phyloP scores from a whole-genome alignment of 306 rosid genomes.

The Quercus alba region DNA sequence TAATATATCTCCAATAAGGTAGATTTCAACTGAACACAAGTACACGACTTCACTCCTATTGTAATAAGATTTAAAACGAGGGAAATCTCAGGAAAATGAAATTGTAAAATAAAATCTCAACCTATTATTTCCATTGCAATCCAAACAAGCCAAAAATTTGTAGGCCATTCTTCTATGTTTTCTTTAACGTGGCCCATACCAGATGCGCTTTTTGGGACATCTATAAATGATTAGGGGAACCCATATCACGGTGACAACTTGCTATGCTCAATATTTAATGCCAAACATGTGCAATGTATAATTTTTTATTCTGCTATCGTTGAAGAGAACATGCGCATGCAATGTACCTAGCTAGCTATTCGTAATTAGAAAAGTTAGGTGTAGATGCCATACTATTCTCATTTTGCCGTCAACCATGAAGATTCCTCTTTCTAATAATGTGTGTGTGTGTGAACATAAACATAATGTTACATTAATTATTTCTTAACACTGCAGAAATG shows the following conservation, averaged over 20 bases:
- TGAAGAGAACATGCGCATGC: background rate
- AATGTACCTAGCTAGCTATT: background rate
- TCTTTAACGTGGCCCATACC: too few relatives aligned
- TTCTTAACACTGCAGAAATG: conserved; percentile 19
- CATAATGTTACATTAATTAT: background rate
- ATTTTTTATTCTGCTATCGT: background rate
- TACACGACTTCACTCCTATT: background rate
- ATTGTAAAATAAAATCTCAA: too few relatives aligned
- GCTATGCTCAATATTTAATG: conserved; percentile 11
- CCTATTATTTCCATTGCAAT: too few relatives aligned
- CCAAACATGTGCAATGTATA: conserved; percentile 5
- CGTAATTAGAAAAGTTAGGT: background rate
- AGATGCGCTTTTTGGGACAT: too few relatives aligned
- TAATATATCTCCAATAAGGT: too few relatives aligned
- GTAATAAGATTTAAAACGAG: background rate
- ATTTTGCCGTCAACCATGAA: background rate
- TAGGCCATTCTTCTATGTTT: too few relatives aligned
- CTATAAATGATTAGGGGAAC: too few relatives aligned
- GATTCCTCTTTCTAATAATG: background rate
- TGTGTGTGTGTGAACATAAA: background rate
- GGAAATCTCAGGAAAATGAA: background rate
- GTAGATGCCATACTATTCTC: conserved; percentile 1
- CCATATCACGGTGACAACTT: background rate
- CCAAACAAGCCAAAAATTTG: too few relatives aligned
- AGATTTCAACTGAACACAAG: too few relatives aligned